Base-by-base conservation (phyloP, 2,329 filamentous ascomycete genomes). In the Xylaria sp. region DNA sequence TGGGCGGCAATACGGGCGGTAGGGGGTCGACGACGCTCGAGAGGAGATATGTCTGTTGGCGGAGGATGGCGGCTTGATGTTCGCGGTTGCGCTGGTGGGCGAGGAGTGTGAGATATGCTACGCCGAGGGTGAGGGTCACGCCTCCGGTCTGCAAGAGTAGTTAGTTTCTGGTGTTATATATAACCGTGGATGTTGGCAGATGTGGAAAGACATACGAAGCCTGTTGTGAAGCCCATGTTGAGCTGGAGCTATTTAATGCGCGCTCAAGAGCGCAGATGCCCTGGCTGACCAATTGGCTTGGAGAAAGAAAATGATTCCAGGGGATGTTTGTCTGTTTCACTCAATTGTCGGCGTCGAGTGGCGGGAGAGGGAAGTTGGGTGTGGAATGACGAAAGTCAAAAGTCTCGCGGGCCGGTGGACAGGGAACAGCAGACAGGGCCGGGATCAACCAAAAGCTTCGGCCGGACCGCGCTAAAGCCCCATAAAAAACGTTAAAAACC, bases 61-160 rank as follows among this genome's bases (percentile, higher is more conserved):
- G 87, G 8, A 91, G 82, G 66, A 84, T 74, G 70, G 84, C 82
- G 73, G 84, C 83, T 77, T 90, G 89, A 28, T 82, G 78, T 74
- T 87, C 83, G 73, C 92, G 90, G 77, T 87, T 91, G 70, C 87
- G 87, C 73, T 90, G 87, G 81, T 94, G 91, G 23, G 90, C 83
- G 76, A 91, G 86, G 39, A 93, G 82, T 57, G 90, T 89, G 63
- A 94, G 84, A 80, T 93, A 94, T 74, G 92, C 87, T 67, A 92
- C 77, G 50, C 89, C 90, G 68, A 93, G 87, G 57, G 92, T 94
- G 68, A 95, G 83, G 71, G 92, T 91, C 64, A 93, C 87, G 72
- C 92, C 92, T 76, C 91, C 90, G 72, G 91, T 88, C 91, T 94
- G 72, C 20, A 15, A 46, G 12, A 43, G 30, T 5, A 20, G 67